Evolutionary conservation across 768 basidiomycete genomes (phyloP).

Genomic region (Mycena venus): DNA sequence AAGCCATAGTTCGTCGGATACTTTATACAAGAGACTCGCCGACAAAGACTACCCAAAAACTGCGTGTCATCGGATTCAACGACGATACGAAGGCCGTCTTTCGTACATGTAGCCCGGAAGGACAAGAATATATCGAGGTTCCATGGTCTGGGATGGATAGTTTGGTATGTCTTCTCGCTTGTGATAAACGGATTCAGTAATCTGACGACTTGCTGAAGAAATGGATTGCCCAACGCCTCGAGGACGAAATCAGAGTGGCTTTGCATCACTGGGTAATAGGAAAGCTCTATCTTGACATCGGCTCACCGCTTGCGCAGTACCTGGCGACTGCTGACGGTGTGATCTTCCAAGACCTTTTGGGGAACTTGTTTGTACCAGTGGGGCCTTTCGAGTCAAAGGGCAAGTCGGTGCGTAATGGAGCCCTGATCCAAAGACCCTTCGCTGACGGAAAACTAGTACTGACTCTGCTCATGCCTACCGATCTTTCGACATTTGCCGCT

Average conservation of each 20-base stretch:
- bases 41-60: too few species aligned
- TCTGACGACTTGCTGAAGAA: too few species aligned
- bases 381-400: background rate
- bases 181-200: too few species aligned
- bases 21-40: too few species aligned
- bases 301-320: constrained; percentile 1
- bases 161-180: too few species aligned
- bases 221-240: constrained; percentile 12
- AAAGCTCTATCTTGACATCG: background rate
- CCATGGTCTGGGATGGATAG: too few species aligned
- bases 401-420: constrained; percentile 12
- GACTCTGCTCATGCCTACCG: constrained; percentile 19
- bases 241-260: constrained; percentile 9
- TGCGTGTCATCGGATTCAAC: too few species aligned
- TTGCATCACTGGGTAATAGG: constrained; percentile 20
- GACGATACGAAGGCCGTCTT: too few species aligned
- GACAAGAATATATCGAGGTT: too few species aligned
- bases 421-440: too few species aligned
- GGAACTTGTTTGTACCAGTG: background rate
- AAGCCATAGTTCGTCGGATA: too few species aligned
- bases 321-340: constrained; percentile 23
- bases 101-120: too few species aligned
- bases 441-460: background rate
- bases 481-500: background rate
- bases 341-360: constrained; percentile 18